Evolutionary conservation across 148 eudicot genomes (phyloP).

Genomic region (Fagopyrum tataricum): DNA sequence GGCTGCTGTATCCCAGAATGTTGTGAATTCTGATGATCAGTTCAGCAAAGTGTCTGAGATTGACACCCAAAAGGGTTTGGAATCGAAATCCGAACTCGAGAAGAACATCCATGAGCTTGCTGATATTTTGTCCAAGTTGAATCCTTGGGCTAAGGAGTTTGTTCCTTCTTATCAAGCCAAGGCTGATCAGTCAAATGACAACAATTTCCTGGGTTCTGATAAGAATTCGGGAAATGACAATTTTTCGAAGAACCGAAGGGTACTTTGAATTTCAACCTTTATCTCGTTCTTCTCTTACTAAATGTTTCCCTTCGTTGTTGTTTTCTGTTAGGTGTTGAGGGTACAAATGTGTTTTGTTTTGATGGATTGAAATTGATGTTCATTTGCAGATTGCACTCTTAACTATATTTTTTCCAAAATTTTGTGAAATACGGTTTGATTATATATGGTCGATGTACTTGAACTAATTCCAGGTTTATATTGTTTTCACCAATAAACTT

Average conservation of each 20-base stretch:
- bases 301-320: not conserved
- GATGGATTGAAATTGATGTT: not conserved
- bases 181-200: slow-evolving; percentile 31
- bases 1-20: slow-evolving; percentile 37
- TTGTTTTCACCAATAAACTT: not conserved
- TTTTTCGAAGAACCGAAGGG: slow-evolving; percentile 54
- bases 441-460: not conserved
- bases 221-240: slow-evolving; percentile 37
- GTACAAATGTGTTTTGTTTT: not conserved
- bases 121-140: slow-evolving; percentile 62
- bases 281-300: not conserved
- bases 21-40: slow-evolving; percentile 35
- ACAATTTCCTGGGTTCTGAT: slow-evolving; percentile 24
- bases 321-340: slow-evolving; percentile 11
- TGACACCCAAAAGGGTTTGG: slow-evolving; percentile 28
- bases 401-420: not conserved
- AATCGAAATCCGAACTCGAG: slow-evolving; percentile 46
- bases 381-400: not conserved
- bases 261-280: slow-evolving; percentile 21
- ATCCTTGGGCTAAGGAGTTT: slow-evolving; percentile 86
- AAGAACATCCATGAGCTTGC: slow-evolving; percentile 53
- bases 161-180: slow-evolving; percentile 41
- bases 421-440: not conserved
- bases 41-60: slow-evolving; percentile 29
- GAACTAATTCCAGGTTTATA: not conserved